Evolutionary conservation across 2,329 filamentous ascomycete genomes (phyloP), one percentile per base, ranked within the genome.

Genomic region (Bipolaris sorokiniana): DNA sequence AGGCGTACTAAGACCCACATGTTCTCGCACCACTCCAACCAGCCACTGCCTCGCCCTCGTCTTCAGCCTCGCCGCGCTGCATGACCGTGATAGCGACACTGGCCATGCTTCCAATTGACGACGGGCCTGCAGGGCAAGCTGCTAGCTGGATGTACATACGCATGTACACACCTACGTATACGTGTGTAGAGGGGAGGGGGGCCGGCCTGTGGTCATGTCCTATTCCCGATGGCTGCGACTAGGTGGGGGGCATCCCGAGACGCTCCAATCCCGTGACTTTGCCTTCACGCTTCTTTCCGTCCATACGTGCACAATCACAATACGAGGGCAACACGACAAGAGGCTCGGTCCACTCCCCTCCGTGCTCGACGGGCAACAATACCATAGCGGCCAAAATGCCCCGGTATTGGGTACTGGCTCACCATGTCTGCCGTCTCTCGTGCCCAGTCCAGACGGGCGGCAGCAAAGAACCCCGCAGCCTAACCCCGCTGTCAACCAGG

Each of bases 41-140:
- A 68, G 54, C 49, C 54, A 44, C 61, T 51, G 45, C 56, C 53
- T 58, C 55, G 45, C 58, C 65, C 65, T 61, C 64, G 61, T 59
- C 56, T 58, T 61, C 69, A 69, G 67, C 69, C 66, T 66, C 59
- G 60, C 42, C 64, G 63, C 58, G 53, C 59, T 64, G 66, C 61
- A 51, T 60, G 46, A 22, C 18, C 7, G 34, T 38, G 34, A 22
- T 10, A n/a, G 34, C 13, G 22, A 22, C 7, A 23, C 7, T 48
- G 20, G 33, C 22, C 10, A 22, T 37, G 31, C 9, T 7, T 15
- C 9, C 16, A 34, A 22, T n/a, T 3, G 42, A 33, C 42, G 42
- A 13, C 45, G 59, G 62, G 53, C 58, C 28, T 48, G 56, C 61
- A 58, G 36, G 9, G 23, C 20, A n/a, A 3, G 7, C 3, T 26